Base-by-base conservation (phyloP, 306 rosid genomes). In the Echinosophora koreensis region DNA sequence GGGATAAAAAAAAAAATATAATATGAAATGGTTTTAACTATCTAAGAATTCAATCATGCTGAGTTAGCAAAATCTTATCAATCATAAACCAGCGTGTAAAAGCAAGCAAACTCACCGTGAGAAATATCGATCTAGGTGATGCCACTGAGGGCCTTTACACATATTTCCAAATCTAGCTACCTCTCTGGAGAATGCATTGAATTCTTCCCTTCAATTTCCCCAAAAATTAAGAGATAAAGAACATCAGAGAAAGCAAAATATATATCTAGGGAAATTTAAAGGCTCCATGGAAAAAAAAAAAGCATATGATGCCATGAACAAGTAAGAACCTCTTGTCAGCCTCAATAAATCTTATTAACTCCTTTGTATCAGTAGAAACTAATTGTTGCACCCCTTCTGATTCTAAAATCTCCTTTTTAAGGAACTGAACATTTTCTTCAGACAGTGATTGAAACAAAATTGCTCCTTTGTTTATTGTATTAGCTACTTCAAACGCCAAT, bases 401-500 rank as follows among this genome's bases (percentile, higher is more conserved):
- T 68, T 85, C 76, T 32, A 84, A 54, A 61, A 93, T 65, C 80
- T 93, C 97, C 14, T 80, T 82, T 63, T 86, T 88, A 67, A 96
- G 86, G 62, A 82, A 71, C 90, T 86, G 89, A 71, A 96, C 85
- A 77, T 86, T 91, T 73, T 88, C 91, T 81, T 91, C 89, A 3
- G 97, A 89, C n/a, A 96, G 76, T 54, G 98, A 96, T 14, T 87
- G 89, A 57, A 90, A 83, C 81, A 96, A 66, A 55, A 76, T 85
- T 67, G 83, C 88, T 22, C 93, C 96, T 84, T 84, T 96, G 78
- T 80, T 83, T 64, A 96, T 86, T 41, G 98, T 92, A 13, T 93
- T 96, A 8, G 99, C 99, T 42, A 96, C 94, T 88, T 96, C 99
- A 86, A 93, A 96, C n/a, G 98, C 91, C 69, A 96, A 64, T 41